Evolutionary conservation across 768 basidiomycete species (phyloP).

Genomic region (Lactifluus subvellereus): DNA sequence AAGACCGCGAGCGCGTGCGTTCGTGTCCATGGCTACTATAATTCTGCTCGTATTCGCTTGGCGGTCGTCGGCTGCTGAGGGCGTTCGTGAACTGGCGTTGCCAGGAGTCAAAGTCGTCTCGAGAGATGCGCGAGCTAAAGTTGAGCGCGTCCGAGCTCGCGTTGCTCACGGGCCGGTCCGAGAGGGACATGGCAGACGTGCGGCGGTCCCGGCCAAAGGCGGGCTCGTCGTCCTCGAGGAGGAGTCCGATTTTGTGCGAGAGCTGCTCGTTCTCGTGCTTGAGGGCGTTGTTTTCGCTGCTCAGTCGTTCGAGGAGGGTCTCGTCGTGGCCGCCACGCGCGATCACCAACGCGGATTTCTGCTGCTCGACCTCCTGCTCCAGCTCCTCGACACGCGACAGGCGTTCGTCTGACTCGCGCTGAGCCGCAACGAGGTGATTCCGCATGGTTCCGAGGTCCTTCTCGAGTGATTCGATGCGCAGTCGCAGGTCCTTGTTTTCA

Average conservation of each 20-base stretch:
- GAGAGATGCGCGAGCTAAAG: constrained; percentile 53
- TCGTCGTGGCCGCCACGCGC: constrained; percentile 75
- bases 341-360: constrained; percentile 65
- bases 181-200: constrained; percentile 49
- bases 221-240: constrained; percentile 82
- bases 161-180: constrained; percentile 57
- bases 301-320: constrained; percentile 73
- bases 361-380: constrained; percentile 70
- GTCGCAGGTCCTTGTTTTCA: constrained; percentile 72
- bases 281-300: constrained; percentile 71
- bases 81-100: constrained; percentile 77
- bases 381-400: constrained; percentile 72
- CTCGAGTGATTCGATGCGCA: constrained; percentile 68
- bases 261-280: constrained; percentile 84
- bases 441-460: constrained; percentile 67
- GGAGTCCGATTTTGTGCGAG: constrained; percentile 84
- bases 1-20: constrained; percentile 55
- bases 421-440: constrained; percentile 62
- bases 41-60: constrained; percentile 66
- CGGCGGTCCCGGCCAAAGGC: constrained; percentile 56
- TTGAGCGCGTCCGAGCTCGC: constrained; percentile 76
- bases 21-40: constrained; percentile 36
- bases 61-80: constrained; percentile 63
- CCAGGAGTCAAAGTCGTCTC: constrained; percentile 81
- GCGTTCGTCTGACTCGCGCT: constrained; percentile 76